These are phyloP conservation scores for Solanum sejunctum DNA, from an alignment of 257 asterid genomes.

Conservation along the genomic window DNA sequence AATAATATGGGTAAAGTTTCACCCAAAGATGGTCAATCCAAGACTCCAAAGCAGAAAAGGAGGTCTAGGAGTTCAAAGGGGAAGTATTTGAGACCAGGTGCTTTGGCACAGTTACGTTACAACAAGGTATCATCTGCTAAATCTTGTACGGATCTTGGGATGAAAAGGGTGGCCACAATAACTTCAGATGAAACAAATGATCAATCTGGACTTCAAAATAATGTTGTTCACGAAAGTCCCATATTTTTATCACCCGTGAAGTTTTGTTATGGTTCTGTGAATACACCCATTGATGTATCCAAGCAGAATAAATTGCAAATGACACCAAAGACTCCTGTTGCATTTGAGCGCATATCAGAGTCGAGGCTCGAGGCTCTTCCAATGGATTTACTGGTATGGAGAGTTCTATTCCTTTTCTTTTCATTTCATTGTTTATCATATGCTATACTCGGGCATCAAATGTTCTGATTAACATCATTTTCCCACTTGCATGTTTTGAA, in stretches of 20 bases:
- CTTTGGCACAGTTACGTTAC: constrained; percentile 76
- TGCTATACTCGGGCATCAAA: background rate
- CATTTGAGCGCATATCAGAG: constrained; percentile 33
- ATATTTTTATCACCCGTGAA: constrained; percentile 41
- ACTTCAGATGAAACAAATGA: constrained; percentile 19
- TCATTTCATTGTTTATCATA: background rate
- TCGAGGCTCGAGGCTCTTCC: constrained; percentile 90
- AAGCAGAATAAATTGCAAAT: constrained; percentile 30
- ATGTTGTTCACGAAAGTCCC: constrained; percentile 20
- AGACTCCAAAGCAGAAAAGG: constrained; percentile 42
- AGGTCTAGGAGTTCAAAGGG: constrained; percentile 28
- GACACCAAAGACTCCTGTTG: constrained; percentile 68
- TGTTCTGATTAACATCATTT: background rate
- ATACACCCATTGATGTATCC: constrained; percentile 13
- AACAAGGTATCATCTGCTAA: constrained; percentile 59
- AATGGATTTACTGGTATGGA: constrained; percentile 70
- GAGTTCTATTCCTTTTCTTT: background rate
- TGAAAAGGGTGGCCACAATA: constrained; percentile 58
- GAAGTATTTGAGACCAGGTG: constrained; percentile 80
- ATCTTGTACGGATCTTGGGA: constrained; percentile 73
- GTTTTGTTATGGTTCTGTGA: constrained; percentile 35
- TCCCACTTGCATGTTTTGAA: background rate
- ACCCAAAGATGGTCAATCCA: constrained; percentile 40
- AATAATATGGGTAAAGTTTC: constrained; percentile 21
- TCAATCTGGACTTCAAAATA: constrained; percentile 15